Base-by-base conservation (phyloP, 1,284 basidiomycete species). In the Cutaneotrichosporon curvatum region DNA sequence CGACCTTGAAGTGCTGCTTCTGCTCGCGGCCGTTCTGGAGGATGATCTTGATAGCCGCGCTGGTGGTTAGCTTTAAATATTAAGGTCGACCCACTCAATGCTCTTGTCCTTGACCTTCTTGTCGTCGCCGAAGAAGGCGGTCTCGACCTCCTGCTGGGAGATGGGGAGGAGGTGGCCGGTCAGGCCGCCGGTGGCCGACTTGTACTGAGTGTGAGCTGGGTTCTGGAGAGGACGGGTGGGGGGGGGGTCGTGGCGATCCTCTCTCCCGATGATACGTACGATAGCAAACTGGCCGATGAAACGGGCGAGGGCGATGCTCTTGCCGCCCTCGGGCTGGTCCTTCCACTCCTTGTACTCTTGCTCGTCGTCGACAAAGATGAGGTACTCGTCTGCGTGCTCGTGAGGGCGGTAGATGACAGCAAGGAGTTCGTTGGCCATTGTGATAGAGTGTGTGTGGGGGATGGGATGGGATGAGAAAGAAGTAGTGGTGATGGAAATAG, bases 61-160 rank as follows among this genome's bases (percentile, higher is more conserved):
- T 69, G 51, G 23, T n/a, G n/a, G n/a, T n/a, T n/a, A n/a, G n/a
- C n/a, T n/a, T n/a, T 15, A 3, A 35, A 40, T 35, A 45, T 37
- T 40, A 21, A 3, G 23, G 7, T 28, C 16, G 25, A 67, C 67
- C 56, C 57, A 69, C 67, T 70, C 67, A 37, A 60, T 47, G 32
- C 60, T 61, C 61, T 70, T 70, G 56, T 66, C 64, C 57, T 66
- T 65, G 53, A 64, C 55, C 47, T 63, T 60, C 58, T 66, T 67
- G 49, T 66, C 63, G 48, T 67, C 65, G 32, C 59, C 59, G 48
- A 70, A 68, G 58, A 70, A 68, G 36, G 50, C 60, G 37, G 57
- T 67, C 60, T 70, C 66, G 15, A 61, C 47, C 47, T 70, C 67
- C 53, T 66, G 63, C 44, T 64, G 62, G 40, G 63, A 64, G 54